phyloP scores from a whole-genome alignment of 2,329 filamentous ascomycete genomes.

The Hypoxylon sp. region DNA sequence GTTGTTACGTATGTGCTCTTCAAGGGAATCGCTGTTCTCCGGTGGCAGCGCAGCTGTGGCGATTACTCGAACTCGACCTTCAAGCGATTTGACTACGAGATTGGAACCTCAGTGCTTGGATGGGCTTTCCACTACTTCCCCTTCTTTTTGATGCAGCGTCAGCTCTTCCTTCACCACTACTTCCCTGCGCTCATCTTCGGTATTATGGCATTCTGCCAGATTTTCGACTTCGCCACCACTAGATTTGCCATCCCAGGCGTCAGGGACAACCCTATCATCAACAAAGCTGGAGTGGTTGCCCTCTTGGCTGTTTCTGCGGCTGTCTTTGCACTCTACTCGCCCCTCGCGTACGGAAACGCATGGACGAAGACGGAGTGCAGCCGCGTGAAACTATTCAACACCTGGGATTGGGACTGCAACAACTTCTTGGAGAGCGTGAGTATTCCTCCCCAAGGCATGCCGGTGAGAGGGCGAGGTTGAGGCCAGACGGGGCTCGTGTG shows the following conservation, averaged over 20 bases:
- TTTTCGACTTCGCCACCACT: slow-evolving; percentile 83
- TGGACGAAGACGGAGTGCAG: slow-evolving; percentile 93
- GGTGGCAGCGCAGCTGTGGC: slow-evolving; percentile 92
- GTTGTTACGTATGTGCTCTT: slow-evolving; percentile 80
- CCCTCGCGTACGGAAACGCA: slow-evolving; percentile 88
- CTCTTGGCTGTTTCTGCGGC: slow-evolving; percentile 79
- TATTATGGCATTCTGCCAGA: slow-evolving; percentile 86
- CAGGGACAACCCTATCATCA: slow-evolving; percentile 74
- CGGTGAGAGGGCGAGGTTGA: slow-evolving; percentile 46
- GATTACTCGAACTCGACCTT: slow-evolving; percentile 85
- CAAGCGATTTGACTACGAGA: slow-evolving; percentile 97
- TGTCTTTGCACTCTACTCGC: slow-evolving; percentile 85
- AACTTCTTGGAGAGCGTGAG: slow-evolving; percentile 88
- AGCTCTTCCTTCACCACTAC: slow-evolving; percentile 98
- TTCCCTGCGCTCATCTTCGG: slow-evolving; percentile 97
- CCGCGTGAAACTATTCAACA: slow-evolving; percentile 82
- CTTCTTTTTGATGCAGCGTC: slow-evolving; percentile 97
- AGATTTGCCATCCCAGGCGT: slow-evolving; percentile 74
- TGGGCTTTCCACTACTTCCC: slow-evolving; percentile 99
- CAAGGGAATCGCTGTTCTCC: slow-evolving; percentile 85
- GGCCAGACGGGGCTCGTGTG: slow-evolving; percentile 5
- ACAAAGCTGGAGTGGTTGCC: slow-evolving; percentile 73
- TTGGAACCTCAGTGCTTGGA: slow-evolving; percentile 86
- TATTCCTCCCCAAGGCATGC: slow-evolving; percentile 52
- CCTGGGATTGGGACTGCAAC: slow-evolving; percentile 99